Evolutionary conservation across 768 basidiomycete species (phyloP).

Genomic region (Boletus tomentosulus): DNA sequence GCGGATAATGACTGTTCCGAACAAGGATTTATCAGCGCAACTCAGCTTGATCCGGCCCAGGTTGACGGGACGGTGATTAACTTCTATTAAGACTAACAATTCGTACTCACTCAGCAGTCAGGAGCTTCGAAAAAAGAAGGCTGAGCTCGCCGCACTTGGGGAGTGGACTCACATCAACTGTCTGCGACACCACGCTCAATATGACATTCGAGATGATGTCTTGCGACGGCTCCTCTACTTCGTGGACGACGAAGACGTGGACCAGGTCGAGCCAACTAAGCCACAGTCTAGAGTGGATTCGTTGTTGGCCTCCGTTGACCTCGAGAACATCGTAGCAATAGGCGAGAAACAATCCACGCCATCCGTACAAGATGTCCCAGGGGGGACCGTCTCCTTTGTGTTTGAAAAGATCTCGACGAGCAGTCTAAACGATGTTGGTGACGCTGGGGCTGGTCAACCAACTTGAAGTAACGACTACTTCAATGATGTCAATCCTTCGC

Average conservation of each 20-base stretch:
- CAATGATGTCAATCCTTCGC: background rate
- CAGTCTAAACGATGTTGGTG: conserved; percentile 4
- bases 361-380: conserved; percentile 47
- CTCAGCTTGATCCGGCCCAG: conserved; percentile 48
- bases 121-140: conserved; percentile 67
- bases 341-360: conserved; percentile 31
- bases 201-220: conserved; percentile 61
- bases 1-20: conserved; percentile 27
- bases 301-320: conserved; percentile 43
- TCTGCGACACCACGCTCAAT: conserved; percentile 40
- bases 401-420: conserved; percentile 56
- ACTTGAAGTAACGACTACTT: background rate
- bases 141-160: conserved; percentile 63
- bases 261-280: conserved; percentile 6
- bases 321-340: conserved; percentile 41
- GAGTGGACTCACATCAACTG: conserved; percentile 88
- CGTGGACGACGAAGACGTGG: conserved; percentile 11
- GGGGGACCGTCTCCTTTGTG: conserved; percentile 71
- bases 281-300: conserved; percentile 28
- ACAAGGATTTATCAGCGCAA: conserved; percentile 61
- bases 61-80: conserved; percentile 46
- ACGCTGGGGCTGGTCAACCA: background rate
- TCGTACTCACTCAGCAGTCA: conserved; percentile 22
- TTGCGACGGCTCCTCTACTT: conserved; percentile 46
- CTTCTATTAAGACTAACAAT: background rate